Evolutionary conservation across 2,329 filamentous ascomycete species (phyloP).

Genomic region (Claviceps sp.): DNA sequence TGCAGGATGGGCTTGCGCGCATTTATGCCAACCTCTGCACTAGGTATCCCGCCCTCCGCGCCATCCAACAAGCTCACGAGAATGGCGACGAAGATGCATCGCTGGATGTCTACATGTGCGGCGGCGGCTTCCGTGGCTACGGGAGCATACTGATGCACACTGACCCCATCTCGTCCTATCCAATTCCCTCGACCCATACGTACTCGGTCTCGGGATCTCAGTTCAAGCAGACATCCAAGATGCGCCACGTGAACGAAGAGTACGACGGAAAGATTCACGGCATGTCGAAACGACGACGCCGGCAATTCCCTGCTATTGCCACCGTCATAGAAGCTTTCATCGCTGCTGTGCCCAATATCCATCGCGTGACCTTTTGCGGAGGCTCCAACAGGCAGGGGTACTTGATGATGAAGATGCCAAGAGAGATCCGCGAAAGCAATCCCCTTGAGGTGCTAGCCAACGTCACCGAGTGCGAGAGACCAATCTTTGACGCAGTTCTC

Average conservation of each 20-base stretch:
- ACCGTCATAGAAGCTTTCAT: conserved; percentile 67
- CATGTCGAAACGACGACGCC: conserved; percentile 64
- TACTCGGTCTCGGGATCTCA: conserved; percentile 51
- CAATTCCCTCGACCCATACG: conserved; percentile 69
- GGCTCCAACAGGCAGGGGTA: conserved; percentile 79
- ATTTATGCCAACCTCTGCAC: conserved; percentile 43
- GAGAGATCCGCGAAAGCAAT: conserved; percentile 44
- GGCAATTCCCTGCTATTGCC: conserved; percentile 73
- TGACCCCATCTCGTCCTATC: conserved; percentile 62
- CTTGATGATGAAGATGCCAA: conserved; percentile 56
- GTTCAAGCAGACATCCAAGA: conserved; percentile 42
- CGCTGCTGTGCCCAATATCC: conserved; percentile 54
- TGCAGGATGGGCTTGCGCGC: conserved; percentile 42
- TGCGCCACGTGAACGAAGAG: conserved; percentile 36
- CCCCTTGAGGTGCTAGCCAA: conserved; percentile 38
- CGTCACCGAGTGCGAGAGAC: conserved; percentile 13
- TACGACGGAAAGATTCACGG: conserved; percentile 52
- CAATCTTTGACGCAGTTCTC: conserved; percentile 23
- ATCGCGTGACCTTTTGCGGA: conserved; percentile 68
- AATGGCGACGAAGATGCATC: conserved; percentile 20
- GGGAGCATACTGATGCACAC: conserved; percentile 78
- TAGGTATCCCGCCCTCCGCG: conserved; percentile 35
- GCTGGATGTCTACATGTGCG: conserved; percentile 70
- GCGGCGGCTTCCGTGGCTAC: conserved; percentile 82
- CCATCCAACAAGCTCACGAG: conserved; percentile 21